Base-by-base conservation (phyloP, 768 basidiomycete genomes). In the Clavulina sp. region DNA sequence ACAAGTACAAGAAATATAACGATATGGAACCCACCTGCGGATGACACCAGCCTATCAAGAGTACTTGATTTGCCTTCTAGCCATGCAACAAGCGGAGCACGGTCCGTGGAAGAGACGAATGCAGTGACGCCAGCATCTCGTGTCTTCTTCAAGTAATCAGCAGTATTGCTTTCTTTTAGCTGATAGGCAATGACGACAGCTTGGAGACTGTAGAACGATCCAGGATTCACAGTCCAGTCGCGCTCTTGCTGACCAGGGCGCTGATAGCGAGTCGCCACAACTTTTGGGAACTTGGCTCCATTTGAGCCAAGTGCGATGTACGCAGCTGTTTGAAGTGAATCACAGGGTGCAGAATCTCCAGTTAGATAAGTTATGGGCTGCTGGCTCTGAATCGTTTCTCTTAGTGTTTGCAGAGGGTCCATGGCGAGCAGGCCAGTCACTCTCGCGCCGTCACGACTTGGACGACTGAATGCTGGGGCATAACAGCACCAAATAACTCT, bases 111-210 rank as follows among this genome's bases (percentile, higher is more conserved):
- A 57, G 83, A 80, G 34, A 96, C 86, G 62, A 88, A 76, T 34
- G 78, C 73, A 2, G 76, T 70, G 29, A 89, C 66, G 1, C 85
- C 83, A 40, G 72, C 72, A 60, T 84, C 82, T 51, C 85, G 71
- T 2, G 81, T 80, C 59, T 84, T 80, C 61, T 80, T 82, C 76
- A 93, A 78, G 66, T 97, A 97, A 57, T 92, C 87, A 16, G 81
- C 84, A 29, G 78, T 77, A 0, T 77, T 70, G 0, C 77, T 75
- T 61, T 86, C 84, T 43, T 76, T 70, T 30, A 82, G 70, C 3
- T 79, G 67, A 83, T 81, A 97, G 28, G 83, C 81, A n/a, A 92
- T 70, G 58, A 84, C 81, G 5, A 97, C 70, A 1, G 87, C 82
- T 49, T 84, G 83, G 13, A 91, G 65, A 6, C 83, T 73, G 64